Conservation (phyloP, 2,329 filamentous ascomycete genomes). For the Conoideocrella luteorostrata region DNA sequence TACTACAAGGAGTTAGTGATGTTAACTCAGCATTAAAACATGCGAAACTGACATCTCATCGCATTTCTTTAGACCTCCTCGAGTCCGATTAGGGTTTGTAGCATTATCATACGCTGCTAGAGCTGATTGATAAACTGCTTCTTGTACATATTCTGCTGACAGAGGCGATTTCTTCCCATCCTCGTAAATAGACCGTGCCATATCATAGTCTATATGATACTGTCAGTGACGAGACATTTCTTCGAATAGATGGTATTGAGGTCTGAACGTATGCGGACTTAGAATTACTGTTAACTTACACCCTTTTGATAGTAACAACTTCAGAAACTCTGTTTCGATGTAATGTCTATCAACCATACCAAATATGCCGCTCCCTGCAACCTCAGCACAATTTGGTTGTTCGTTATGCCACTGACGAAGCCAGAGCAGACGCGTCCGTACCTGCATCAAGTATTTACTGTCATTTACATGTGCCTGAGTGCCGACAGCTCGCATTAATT, state of each 20-base stretch:
- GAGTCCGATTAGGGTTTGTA: conserved; percentile 69
- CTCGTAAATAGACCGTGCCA: conserved; percentile 59
- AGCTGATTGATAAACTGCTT: conserved; percentile 55
- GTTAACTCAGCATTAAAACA: not conserved
- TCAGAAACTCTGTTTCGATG: conserved; percentile 67
- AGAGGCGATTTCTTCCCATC: conserved; percentile 44
- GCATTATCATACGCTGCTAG: conserved; percentile 74
- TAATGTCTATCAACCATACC: conserved; percentile 53
- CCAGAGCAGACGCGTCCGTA: conserved; percentile 64
- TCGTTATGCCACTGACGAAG: conserved; percentile 63
- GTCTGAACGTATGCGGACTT: too few species aligned
- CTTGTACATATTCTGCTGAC: conserved; percentile 43
- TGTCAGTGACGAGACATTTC: too few species aligned
- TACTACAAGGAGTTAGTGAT: conserved; percentile 31
- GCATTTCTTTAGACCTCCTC: conserved; percentile 72
- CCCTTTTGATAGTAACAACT: conserved; percentile 54
- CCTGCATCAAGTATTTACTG: conserved; percentile 56
- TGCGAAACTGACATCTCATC: conserved; percentile 58
- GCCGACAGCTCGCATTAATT: conserved; percentile 49
- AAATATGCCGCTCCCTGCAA: conserved; percentile 53
- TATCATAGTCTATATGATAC: conserved; percentile 44
- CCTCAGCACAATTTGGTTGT: conserved; percentile 16
- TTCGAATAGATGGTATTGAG: too few species aligned
- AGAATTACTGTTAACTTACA: too few species aligned
- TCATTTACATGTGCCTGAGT: conserved; percentile 49